Conservation (phyloP, 768 basidiomycete species). For the Boletus sp. region DNA sequence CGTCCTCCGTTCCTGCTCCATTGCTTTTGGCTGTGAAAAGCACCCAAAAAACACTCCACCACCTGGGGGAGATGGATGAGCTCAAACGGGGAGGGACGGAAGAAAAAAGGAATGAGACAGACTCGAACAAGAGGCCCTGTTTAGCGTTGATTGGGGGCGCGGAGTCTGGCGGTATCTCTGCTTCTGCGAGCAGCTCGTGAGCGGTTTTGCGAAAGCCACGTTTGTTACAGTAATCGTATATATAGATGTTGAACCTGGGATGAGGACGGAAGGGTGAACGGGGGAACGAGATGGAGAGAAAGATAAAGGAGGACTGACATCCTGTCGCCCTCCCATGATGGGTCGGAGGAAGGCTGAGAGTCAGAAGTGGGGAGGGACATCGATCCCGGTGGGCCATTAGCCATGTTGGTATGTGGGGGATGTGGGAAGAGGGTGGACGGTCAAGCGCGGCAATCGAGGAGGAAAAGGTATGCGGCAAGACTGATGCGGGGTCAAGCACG, state of each 20-base stretch:
- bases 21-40: constrained; percentile 79
- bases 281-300: not conserved
- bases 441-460: constrained; percentile 2
- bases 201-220: constrained; percentile 77
- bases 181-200: constrained; percentile 61
- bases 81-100: not conserved
- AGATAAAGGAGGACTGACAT: constrained; percentile 51
- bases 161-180: constrained; percentile 60
- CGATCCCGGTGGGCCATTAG: constrained; percentile 24
- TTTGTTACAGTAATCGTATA: constrained; percentile 81
- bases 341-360: constrained; percentile 23
- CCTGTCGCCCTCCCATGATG: constrained; percentile 83
- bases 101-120: constrained; percentile 22
- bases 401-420: constrained; percentile 12
- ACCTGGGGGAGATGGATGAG: constrained; percentile 42
- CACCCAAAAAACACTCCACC: constrained; percentile 92
- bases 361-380: constrained; percentile 19
- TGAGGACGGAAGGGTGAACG: constrained; percentile 7
- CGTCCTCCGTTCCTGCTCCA: constrained; percentile 64
- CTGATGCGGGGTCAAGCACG: not conserved
- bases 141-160: constrained; percentile 78
- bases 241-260: constrained; percentile 85
- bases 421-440: not conserved
- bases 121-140: constrained; percentile 85
- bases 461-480: not conserved